phyloP scores from a whole-genome alignment of 1,139 yeast species.

The Yamadazyma trypodendri region DNA sequence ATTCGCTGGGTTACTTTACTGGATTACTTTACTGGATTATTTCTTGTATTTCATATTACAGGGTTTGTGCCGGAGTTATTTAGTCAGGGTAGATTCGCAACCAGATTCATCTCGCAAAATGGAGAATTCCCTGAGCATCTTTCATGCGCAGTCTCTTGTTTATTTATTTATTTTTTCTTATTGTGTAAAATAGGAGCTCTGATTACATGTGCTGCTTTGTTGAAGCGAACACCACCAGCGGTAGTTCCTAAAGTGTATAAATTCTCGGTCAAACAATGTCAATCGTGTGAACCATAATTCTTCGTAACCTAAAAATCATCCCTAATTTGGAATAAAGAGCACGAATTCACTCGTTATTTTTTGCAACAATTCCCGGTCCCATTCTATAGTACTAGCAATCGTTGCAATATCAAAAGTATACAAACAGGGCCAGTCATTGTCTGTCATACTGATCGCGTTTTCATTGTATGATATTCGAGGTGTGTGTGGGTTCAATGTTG shows the following conservation, averaged over 20 bases:
- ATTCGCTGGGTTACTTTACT: too few relatives aligned
- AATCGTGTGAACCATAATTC: background rate
- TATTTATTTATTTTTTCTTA: background rate
- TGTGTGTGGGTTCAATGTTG: too few relatives aligned
- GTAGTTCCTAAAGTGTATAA: background rate
- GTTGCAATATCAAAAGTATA: background rate
- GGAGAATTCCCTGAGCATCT: too few relatives aligned
- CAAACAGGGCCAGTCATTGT: background rate
- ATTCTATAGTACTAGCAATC: background rate
- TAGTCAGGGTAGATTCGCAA: too few relatives aligned
- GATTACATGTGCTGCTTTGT: too few relatives aligned
- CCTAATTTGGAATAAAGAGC: background rate
- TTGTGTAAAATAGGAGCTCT: background rate
- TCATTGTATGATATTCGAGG: too few relatives aligned
- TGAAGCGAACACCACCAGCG: background rate
- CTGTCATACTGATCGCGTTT: background rate
- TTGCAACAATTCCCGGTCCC: background rate
- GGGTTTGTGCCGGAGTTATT: too few relatives aligned
- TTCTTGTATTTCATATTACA: too few relatives aligned
- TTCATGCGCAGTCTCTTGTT: background rate
- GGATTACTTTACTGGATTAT: too few relatives aligned
- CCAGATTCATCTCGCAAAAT: too few relatives aligned
- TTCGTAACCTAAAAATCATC: background rate
- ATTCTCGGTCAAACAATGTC: background rate
- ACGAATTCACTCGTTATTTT: background rate